Evolutionary conservation across 768 basidiomycete genomes (phyloP).

Genomic region (Lactifluus volemus): DNA sequence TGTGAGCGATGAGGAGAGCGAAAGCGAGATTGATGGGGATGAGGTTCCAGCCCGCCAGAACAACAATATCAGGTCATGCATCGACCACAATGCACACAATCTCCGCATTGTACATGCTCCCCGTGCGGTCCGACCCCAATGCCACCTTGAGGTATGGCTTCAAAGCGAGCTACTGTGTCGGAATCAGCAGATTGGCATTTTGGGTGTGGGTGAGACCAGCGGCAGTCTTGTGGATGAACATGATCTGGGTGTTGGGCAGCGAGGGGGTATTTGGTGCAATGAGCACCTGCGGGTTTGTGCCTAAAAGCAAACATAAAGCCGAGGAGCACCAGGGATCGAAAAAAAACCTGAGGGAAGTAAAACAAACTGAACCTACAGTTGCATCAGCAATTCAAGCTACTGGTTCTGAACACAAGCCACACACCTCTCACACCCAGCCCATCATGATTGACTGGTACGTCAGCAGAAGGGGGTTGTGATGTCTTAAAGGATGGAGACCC

Average conservation of each 20-base stretch:
- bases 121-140: constrained; percentile 60
- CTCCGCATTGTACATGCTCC: constrained; percentile 80
- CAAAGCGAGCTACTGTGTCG: constrained; percentile 73
- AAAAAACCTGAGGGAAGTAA: not conserved
- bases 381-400: too few species aligned
- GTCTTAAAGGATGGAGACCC: too few species aligned
- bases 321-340: too few species aligned
- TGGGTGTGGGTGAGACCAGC: constrained; percentile 81
- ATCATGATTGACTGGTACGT: too few species aligned
- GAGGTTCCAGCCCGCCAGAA: constrained; percentile 87
- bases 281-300: constrained; percentile 92
- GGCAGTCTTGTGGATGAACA: constrained; percentile 81
- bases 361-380: constrained; percentile 46
- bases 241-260: constrained; percentile 62
- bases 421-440: too few species aligned
- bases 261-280: constrained; percentile 68
- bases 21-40: constrained; percentile 3
- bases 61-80: constrained; percentile 74
- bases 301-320: constrained; percentile 33
- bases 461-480: too few species aligned
- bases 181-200: constrained; percentile 63
- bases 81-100: constrained; percentile 59
- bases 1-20: not conserved
- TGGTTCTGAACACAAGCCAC: too few species aligned
- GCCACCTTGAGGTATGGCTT: constrained; percentile 73